A percentile compares a stretch with the other conserved stretches of the same genome.
Conservation (phyloP, 1,139 yeast genomes). For the Lizanozyma gosingica region DNA sequence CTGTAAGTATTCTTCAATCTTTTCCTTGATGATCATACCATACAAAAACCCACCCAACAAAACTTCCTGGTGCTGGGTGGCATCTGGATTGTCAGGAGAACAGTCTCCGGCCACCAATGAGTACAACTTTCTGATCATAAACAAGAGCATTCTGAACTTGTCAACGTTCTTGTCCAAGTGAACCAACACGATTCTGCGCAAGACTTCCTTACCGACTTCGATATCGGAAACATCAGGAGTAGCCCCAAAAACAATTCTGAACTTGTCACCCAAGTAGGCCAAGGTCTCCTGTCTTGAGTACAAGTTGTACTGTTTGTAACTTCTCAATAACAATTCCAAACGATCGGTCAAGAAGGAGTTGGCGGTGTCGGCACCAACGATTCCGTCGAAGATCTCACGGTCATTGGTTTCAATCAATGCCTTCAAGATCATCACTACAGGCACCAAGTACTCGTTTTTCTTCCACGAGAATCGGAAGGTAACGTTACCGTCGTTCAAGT, state of each 20-base stretch:
- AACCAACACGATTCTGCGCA: slow-evolving; percentile 78
- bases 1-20: slow-evolving; percentile 85
- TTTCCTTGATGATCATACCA: slow-evolving; percentile 95
- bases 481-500: slow-evolving; percentile 90
- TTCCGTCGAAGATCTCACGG: slow-evolving; percentile 91
- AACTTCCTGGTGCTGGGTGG: slow-evolving; percentile 97
- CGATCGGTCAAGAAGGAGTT: slow-evolving; percentile 97
- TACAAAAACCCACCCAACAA: slow-evolving; percentile 91
- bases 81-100: slow-evolving; percentile 97
- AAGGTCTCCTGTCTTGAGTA: slow-evolving; percentile 80
- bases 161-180: slow-evolving; percentile 68
- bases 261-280: slow-evolving; percentile 92
- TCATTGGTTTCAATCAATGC: slow-evolving; percentile 88
- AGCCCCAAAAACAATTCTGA: slow-evolving; percentile 86
- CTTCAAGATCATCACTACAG: slow-evolving; percentile 86
- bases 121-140: slow-evolving; percentile 93
- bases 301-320: slow-evolving; percentile 73
- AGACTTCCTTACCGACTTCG: slow-evolving; percentile 82
- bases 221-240: slow-evolving; percentile 81
- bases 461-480: slow-evolving; percentile 97
- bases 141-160: slow-evolving; percentile 77
- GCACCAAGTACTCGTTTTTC: slow-evolving; percentile 89
- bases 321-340: slow-evolving; percentile 82
- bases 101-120: slow-evolving; percentile 96
- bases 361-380: slow-evolving; percentile 77